Conservation (phyloP, 495 filamentous ascomycete species). For the Letharia columbiana region DNA sequence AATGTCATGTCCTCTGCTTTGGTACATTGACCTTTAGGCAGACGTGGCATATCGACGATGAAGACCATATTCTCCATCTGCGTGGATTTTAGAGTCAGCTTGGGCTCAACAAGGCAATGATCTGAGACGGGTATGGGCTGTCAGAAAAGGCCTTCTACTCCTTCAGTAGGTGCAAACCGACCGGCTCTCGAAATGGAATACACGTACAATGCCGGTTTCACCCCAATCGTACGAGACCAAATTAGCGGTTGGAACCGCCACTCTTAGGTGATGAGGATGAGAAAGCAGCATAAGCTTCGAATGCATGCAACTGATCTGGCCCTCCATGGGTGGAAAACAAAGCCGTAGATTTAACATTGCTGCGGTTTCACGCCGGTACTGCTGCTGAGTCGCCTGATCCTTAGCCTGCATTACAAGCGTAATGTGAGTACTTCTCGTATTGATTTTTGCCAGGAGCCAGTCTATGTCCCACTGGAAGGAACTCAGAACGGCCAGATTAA, state of each 20-base stretch:
- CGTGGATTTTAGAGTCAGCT: neutral
- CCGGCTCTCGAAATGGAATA: neutral
- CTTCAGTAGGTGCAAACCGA: no score
- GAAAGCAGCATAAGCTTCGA: constrained; percentile 83
- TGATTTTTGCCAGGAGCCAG: constrained; percentile 59
- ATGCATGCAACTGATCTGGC: constrained; percentile 66
- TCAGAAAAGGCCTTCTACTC: neutral
- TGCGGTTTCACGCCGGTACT: constrained; percentile 41
- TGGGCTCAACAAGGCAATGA: neutral
- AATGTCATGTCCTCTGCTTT: constrained; percentile 36
- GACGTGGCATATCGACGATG: constrained; percentile 71
- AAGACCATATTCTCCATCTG: constrained; percentile 80
- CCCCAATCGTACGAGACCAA: constrained; percentile 79
- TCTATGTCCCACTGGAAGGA: constrained; percentile 79
- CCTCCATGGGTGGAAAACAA: constrained; percentile 71
- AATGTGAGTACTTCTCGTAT: constrained; percentile 45
- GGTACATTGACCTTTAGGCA: constrained; percentile 29
- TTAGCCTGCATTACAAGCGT: constrained; percentile 64
- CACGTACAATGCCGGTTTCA: constrained; percentile 42
- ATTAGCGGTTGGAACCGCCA: constrained; percentile 77
- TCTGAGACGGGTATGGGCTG: neutral
- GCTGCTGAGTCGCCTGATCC: constrained; percentile 38
- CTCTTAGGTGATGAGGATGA: constrained; percentile 55
- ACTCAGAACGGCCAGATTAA: constrained; percentile 72
- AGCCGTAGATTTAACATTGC: constrained; percentile 51